phyloP scores from a whole-genome alignment of 495 filamentous ascomycete species.

The Tuber umbilicatum region DNA sequence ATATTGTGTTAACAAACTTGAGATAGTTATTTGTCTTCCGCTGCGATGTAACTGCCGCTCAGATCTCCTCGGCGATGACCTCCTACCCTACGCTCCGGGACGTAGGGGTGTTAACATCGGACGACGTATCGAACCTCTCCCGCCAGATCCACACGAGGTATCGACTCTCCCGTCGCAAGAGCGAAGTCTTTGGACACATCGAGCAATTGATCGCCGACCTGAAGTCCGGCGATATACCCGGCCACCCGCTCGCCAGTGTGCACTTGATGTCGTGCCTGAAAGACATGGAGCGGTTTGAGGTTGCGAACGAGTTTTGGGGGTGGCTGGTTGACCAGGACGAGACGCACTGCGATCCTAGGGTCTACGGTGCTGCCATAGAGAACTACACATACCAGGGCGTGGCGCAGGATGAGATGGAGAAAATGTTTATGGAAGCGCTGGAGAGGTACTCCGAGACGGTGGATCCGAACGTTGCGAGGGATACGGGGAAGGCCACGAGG shows the following conservation, averaged over 20 bases:
- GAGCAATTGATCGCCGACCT: slow-evolving; percentile 43
- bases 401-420: slow-evolving; percentile 43
- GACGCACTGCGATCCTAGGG: slow-evolving; percentile 40
- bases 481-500: slow-evolving; percentile 40
- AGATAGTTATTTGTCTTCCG: slow-evolving; percentile 42
- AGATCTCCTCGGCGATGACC: slow-evolving; percentile 35
- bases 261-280: slow-evolving; percentile 49
- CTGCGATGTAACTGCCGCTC: slow-evolving; percentile 37
- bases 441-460: slow-evolving; percentile 39
- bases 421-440: slow-evolving; percentile 45
- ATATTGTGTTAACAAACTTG: background rate
- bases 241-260: slow-evolving; percentile 44
- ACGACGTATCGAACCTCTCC: slow-evolving; percentile 39
- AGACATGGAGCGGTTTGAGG: slow-evolving; percentile 43
- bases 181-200: slow-evolving; percentile 29
- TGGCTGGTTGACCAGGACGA: slow-evolving; percentile 45
- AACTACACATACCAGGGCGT: slow-evolving; percentile 45
- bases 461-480: slow-evolving; percentile 21
- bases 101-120: slow-evolving; percentile 20
- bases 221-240: slow-evolving; percentile 35
- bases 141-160: slow-evolving; percentile 41
- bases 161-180: slow-evolving; percentile 24
- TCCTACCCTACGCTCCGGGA: slow-evolving; percentile 36
- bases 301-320: slow-evolving; percentile 46
- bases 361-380: slow-evolving; percentile 50